Base-by-base conservation (phyloP, 495 filamentous ascomycete genomes). In the Lophiotrema nucula region DNA sequence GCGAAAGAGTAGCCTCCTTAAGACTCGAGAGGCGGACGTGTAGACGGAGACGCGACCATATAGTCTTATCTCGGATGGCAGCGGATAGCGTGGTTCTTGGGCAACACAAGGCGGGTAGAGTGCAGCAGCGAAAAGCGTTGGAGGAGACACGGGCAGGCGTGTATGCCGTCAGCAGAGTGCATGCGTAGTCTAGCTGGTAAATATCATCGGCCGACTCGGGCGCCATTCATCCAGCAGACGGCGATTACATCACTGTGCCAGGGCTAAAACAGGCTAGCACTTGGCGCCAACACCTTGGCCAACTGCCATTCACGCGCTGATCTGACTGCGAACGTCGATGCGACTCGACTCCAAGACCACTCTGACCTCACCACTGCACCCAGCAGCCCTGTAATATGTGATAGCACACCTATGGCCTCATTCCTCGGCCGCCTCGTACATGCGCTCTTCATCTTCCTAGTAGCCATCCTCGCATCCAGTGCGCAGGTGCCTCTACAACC, bases 401-500 rank as follows among this genome's bases (percentile, higher is more conserved):
- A 62, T 28, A 56, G n/a, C 43, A 27, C 15, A 31, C 18, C 42
- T 15, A 56, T 56, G 41, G 59, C 60, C 60, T 24, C 21, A 22
- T 43, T 52, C 31, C 46, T 46, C 33, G 52, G 56, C 65, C 60
- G 52, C 27, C n/a, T 64, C 21, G 3, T 44, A 4, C 38, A 16
- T n/a, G 31, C 31, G 15, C n/a, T 60, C 8, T 38, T 58, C 42
- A 10, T 53, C 22, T 53, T 51, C 28, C 23, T 56, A 15, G 11
- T 21, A 8, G 25, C 49, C 19, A 25, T 15, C 15, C 39, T 22
- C n/a, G 44, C 47, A 5, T 27, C 39, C 2, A 21, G 31, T 15
- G 38, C 31, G 18, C 69, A 70, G 58, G 23, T 38, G 15, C 64
- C 65, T 2, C 62, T 69, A 19, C 50, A 50, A n/a, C 50, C 26